Base-by-base conservation (phyloP, 2,329 filamentous ascomycete species). In the Xylariaceae sp. region DNA sequence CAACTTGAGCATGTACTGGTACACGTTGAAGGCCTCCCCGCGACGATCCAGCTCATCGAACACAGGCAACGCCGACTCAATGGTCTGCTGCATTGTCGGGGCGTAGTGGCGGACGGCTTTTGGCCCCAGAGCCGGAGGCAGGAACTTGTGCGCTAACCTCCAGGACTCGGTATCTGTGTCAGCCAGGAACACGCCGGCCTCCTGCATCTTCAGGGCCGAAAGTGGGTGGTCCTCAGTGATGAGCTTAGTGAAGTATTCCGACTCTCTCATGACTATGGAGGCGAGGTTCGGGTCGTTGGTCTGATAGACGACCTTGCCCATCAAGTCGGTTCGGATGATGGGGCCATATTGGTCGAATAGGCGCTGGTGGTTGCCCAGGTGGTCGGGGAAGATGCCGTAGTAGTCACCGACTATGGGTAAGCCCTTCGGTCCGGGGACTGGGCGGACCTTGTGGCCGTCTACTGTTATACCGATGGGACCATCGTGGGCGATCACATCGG, bases 41-140 rank as follows among this genome's bases (percentile, higher is more conserved):
- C 63, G 54, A 21, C 67, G 55, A 44, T 77, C 74, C 0, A 81
- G 61, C 34, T 67, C 62, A 41, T 73, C 69, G 19, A 73, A 71
- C 2, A 71, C 66, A 4, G 59, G 61, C 50, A 71, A 78, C 0
- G 71, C 56, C n/a, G 69, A 60, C 46, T 76, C 68, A 2, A 75
- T 65, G 0, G 69, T 70, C 32, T 63, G 55, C 45, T 79, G 74
- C 74, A 82, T 81, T 0, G 65, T 68, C 0, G 76, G 74, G 0
- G 73, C 68, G 44, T 81, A 81, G 48, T 81, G 77, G 1, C 71
- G 64, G 3, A 81, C 74, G 0, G 77, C 77, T 51, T 76, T 78
- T 19, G 76, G 76, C 0, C 69, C 69, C 9, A 81, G 60, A 0
- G 73, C 71, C 0, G 78, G 76, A 0, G 77, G 74, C 1, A 81